A percentile compares a stretch with the other conserved stretches of the same genome.
These are phyloP conservation scores for Cardamine chenopodiifolia DNA, from an alignment of 345 rosid genomes.

Conservation along the genomic window DNA sequence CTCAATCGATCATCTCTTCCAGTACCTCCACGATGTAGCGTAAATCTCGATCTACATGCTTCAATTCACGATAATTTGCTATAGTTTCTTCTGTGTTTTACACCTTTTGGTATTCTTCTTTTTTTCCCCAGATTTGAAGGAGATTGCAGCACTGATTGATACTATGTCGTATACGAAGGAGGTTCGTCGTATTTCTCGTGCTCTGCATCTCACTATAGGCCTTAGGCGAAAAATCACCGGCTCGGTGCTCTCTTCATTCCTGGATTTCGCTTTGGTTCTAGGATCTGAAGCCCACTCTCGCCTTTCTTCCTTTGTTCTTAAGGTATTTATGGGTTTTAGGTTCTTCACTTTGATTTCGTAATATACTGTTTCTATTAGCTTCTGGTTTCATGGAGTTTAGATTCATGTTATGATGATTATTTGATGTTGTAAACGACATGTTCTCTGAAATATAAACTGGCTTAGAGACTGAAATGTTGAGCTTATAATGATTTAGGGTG, in stretches of 20 bases:
- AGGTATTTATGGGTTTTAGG: constrained; percentile 47
- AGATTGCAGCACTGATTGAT: constrained; percentile 68
- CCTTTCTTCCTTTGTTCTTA: constrained; percentile 59
- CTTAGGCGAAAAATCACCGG: constrained; percentile 66
- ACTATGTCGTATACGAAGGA: constrained; percentile 70
- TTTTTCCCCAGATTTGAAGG: constrained; percentile 62
- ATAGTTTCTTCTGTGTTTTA: constrained; percentile 5
- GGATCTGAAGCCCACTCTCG: constrained; percentile 66
- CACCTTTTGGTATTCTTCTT: neutral
- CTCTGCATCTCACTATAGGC: constrained; percentile 68
- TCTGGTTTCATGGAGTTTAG: constrained; percentile 3
- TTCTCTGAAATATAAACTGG: neutral
- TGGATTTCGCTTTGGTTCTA: constrained; percentile 59
- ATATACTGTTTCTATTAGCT: neutral
- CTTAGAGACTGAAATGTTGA: neutral
- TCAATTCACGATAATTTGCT: neutral
- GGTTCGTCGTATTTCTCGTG: constrained; percentile 71
- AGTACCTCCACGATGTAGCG: constrained; percentile 65
- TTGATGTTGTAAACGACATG: neutral
- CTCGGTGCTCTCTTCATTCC: constrained; percentile 56
- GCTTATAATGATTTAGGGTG: constrained; percentile 47
- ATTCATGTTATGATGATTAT: neutral
- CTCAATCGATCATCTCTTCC: constrained; percentile 53
- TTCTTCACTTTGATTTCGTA: neutral
- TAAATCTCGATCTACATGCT: constrained; percentile 16